These are phyloP conservation scores for Akanthomyces dipterigenus DNA, from an alignment of 2,329 filamentous ascomycete species.

Conservation along the genomic window DNA sequence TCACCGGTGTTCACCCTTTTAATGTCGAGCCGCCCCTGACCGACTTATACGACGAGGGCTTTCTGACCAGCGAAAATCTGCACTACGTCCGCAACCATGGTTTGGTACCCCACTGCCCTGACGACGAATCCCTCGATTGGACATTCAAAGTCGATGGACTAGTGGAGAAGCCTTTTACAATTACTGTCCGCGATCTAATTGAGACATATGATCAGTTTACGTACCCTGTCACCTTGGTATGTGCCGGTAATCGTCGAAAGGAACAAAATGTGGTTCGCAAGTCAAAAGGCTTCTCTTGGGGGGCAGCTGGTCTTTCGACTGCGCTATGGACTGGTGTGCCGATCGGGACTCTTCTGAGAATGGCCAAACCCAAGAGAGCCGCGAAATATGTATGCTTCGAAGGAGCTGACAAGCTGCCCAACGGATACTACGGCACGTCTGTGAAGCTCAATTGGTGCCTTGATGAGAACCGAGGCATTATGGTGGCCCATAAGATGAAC, in stretches of 20 bases:
- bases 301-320: conserved; percentile 77
- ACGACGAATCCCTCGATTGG: conserved; percentile 70
- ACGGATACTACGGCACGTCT: conserved; percentile 83
- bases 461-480: conserved; percentile 75
- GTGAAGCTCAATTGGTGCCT: conserved; percentile 84
- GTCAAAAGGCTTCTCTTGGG: conserved; percentile 93
- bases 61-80: conserved; percentile 78
- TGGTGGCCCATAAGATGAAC: conserved; percentile 89
- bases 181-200: conserved; percentile 67
- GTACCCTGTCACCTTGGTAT: conserved; percentile 81
- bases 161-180: conserved; percentile 66
- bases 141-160: conserved; percentile 77
- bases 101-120: conserved; percentile 66
- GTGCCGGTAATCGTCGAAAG: conserved; percentile 85
- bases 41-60: conserved; percentile 70
- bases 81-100: conserved; percentile 94
- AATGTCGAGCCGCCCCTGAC: conserved; percentile 82
- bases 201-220: conserved; percentile 73
- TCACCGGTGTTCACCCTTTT: conserved; percentile 87
- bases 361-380: conserved; percentile 59
- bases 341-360: conserved; percentile 63
- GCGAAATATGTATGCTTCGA: conserved; percentile 87
- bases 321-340: conserved; percentile 81
- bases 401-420: conserved; percentile 80
- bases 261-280: conserved; percentile 89